Evolutionary conservation across 2,329 filamentous ascomycete genomes (phyloP).

Genomic region (Apiospora arundinis): DNA sequence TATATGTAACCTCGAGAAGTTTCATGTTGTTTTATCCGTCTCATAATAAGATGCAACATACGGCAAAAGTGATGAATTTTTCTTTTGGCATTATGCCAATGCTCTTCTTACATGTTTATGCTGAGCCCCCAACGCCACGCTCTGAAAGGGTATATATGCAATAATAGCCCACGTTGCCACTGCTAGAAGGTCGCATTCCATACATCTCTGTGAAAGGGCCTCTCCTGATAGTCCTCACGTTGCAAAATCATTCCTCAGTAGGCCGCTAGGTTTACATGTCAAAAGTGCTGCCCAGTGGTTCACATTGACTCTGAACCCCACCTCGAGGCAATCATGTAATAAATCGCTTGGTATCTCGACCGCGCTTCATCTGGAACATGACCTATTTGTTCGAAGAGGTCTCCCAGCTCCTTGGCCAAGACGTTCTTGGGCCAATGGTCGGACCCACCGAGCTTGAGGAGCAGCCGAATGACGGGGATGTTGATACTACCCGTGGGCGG

Average conservation of each 20-base stretch:
- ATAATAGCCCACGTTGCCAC: not conserved
- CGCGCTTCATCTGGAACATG: not conserved
- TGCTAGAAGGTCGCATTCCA: not conserved
- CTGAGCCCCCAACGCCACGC: not conserved
- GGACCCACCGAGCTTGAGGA: slow-evolving; percentile 20
- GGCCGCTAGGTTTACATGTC: not conserved
- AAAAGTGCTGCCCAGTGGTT: not conserved
- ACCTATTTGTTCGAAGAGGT: not conserved
- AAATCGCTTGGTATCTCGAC: not conserved
- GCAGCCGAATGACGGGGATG: slow-evolving; percentile 22
- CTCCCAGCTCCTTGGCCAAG: slow-evolving; percentile 6
- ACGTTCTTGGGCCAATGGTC: slow-evolving; percentile 24
- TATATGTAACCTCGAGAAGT: not conserved
- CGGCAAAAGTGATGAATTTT: not conserved
- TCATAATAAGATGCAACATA: not conserved
- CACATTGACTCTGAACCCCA: not conserved
- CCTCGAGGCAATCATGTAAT: slow-evolving; percentile 1
- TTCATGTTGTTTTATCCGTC: no score
- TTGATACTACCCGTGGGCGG: slow-evolving; percentile 17
- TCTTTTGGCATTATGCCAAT: not conserved
- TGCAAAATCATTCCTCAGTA: not conserved
- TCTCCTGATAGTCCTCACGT: not conserved
- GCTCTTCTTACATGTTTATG: not conserved
- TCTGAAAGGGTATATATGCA: not conserved
- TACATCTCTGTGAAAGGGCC: no score